phyloP scores from a whole-genome alignment of 2,329 filamentous ascomycete genomes.

The Lachnellula cervina region DNA sequence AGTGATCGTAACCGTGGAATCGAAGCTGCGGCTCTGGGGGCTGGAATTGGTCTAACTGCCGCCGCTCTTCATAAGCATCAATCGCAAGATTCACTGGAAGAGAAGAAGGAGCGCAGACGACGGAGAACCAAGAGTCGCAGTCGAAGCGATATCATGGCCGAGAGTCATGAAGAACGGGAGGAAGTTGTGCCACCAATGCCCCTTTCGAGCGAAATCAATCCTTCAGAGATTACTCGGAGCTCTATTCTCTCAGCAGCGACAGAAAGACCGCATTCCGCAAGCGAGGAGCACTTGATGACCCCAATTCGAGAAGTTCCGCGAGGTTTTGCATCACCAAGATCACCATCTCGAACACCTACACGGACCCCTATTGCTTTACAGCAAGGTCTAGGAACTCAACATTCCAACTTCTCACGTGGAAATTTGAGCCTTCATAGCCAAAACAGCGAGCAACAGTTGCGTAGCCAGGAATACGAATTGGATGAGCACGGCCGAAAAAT shows the following conservation, averaged over 20 bases:
- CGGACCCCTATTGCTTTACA: slow-evolving; percentile 54
- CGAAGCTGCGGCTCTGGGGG: slow-evolving; percentile 26
- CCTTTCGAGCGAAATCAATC: slow-evolving; percentile 76
- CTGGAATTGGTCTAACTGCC: slow-evolving; percentile 52
- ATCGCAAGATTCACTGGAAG: slow-evolving; percentile 54
- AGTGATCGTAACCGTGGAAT: slow-evolving; percentile 24
- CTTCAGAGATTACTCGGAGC: slow-evolving; percentile 81
- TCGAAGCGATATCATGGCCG: slow-evolving; percentile 39
- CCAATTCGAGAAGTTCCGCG: slow-evolving; percentile 61
- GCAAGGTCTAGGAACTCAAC: slow-evolving; percentile 59
- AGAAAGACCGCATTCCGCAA: slow-evolving; percentile 65
- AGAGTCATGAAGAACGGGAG: slow-evolving; percentile 48
- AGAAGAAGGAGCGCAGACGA: slow-evolving; percentile 38
- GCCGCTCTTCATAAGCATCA: slow-evolving; percentile 61
- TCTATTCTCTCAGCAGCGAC: slow-evolving; percentile 82
- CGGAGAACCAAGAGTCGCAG: slow-evolving; percentile 42
- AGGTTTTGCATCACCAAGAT: slow-evolving; percentile 54
- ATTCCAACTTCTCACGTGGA: slow-evolving; percentile 43
- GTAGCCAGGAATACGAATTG: slow-evolving; percentile 29
- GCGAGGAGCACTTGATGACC: slow-evolving; percentile 47
- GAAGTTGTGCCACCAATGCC: slow-evolving; percentile 74
- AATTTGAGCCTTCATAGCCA: slow-evolving; percentile 43
- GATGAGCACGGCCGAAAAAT: slow-evolving; percentile 32
- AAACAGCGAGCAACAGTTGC: slow-evolving; percentile 42
- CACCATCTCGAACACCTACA: slow-evolving; percentile 59